Evolutionary conservation across 441 rosid genomes (phyloP), one percentile per base, ranked within the genome.

Genomic region (Pelargonium exstipulatum): DNA sequence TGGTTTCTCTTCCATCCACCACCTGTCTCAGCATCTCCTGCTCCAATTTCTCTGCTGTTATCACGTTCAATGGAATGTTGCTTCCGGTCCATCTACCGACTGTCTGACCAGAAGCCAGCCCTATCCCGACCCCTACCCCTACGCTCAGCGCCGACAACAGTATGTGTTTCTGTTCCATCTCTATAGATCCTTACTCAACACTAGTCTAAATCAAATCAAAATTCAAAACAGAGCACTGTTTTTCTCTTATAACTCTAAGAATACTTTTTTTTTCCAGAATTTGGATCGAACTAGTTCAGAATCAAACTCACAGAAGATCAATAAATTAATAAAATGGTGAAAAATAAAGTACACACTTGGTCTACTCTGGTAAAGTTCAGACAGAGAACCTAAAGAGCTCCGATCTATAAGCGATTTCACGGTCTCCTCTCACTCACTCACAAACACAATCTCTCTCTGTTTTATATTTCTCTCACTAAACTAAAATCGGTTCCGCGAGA

Each of bases 101-200:
- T 32, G 87, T 76, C 71, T 86, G 84, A n/a, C 90, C 82, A 12
- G 93, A 86, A 10, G 87, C 90, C 71, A 85, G 69, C 66, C 88
- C 91, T 37, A 86, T 80, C 22, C 97, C 85, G 17, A 83, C 74
- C n/a, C 96, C 92, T 0, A 90, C 90, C 35, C 96, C 96, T 1
- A 88, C 92, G 46, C 83, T 79, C 73, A 86, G 73, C 42, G 94
- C 94, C 26, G 91, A 86, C 72, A 85, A 69, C 69, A 88, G 37
- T 67, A 85, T 72, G 66, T 82, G 78, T 63, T 85, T 91, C 76
- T 86, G 86, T 53, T 89, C 97, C 97, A 91, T 91, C 51, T 8
- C 29, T 66, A 13, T 48, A 48, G 16, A 48, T 48, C 53, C 13
- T 35, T 35, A 35, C 40, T 35, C 40, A 35, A 35, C 40, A 35